Conservation (phyloP, 2,329 filamentous ascomycete genomes). For the Colletotrichum godetiae region DNA sequence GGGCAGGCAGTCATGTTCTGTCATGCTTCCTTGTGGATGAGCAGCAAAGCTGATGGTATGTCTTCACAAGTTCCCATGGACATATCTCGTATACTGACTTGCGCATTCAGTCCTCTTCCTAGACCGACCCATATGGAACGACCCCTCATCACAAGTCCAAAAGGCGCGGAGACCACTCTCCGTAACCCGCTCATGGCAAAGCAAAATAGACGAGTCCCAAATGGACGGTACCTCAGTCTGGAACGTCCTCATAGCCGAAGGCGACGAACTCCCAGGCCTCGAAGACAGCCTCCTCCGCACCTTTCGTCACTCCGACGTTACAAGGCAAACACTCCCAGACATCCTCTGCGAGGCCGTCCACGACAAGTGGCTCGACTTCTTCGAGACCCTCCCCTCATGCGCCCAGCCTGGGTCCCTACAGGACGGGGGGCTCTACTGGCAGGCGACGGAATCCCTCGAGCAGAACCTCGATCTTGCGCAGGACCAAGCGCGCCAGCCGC, state of each 20-base stretch:
- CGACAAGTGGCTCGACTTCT: conserved; percentile 49
- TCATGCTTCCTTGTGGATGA: conserved; percentile 48
- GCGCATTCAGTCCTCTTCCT: conserved; percentile 44
- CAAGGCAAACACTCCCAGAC: conserved; percentile 26
- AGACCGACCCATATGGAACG: conserved; percentile 42
- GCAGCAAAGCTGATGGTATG: conserved; percentile 37
- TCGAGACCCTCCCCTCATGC: conserved; percentile 38
- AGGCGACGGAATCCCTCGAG: conserved; percentile 47
- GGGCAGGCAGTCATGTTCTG: conserved; percentile 44
- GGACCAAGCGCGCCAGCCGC: background rate
- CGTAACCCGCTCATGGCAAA: conserved; percentile 29
- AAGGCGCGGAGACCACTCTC: conserved; percentile 36
- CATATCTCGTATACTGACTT: background rate
- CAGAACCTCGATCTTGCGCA: conserved; percentile 45
- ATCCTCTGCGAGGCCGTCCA: conserved; percentile 40
- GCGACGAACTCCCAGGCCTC: conserved; percentile 26
- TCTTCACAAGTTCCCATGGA: background rate
- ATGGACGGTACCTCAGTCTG: conserved; percentile 32
- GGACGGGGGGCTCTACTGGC: conserved; percentile 42
- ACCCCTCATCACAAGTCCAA: conserved; percentile 27
- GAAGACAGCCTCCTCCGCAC: conserved; percentile 27
- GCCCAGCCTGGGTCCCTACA: background rate
- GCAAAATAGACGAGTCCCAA: conserved; percentile 32
- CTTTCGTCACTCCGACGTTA: conserved; percentile 13
- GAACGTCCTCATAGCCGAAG: conserved; percentile 33